A percentile compares a stretch with the other conserved stretches of the same genome.
These are phyloP conservation scores for Smittium culicis DNA, from an alignment of 371 early-diverging fungal genomes.

Conservation along the genomic window DNA sequence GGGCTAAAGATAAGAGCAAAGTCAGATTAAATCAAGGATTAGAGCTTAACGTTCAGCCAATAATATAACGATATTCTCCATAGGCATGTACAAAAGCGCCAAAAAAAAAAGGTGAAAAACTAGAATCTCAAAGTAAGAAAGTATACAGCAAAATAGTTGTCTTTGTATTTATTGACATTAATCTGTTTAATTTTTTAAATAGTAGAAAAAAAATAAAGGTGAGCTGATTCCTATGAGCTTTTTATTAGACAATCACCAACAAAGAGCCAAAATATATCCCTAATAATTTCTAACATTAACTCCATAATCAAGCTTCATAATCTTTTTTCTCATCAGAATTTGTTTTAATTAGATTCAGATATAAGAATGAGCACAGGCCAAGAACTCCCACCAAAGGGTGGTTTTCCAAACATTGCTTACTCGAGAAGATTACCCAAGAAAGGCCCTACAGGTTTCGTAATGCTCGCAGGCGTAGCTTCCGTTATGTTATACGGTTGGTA, in stretches of 20 bases:
- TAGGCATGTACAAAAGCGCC: no score
- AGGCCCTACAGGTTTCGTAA: conserved; percentile 61
- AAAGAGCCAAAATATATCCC: no score
- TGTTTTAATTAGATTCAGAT: neutral
- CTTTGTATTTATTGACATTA: no score
- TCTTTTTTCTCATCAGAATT: neutral
- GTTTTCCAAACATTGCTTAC: conserved; percentile 56
- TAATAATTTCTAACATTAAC: no score
- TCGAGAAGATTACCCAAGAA: conserved; percentile 75
- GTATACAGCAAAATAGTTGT: no score
- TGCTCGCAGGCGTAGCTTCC: conserved; percentile 36
- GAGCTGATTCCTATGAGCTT: neutral
- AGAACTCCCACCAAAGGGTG: conserved; percentile 61
- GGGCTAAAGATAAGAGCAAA: no score
- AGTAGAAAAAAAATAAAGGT: neutral
- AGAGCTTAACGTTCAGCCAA: no score
- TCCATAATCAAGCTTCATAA: neutral
- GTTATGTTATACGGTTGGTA: conserved; percentile 53
- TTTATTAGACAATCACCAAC: no score
- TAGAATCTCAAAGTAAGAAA: no score
- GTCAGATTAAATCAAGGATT: no score
- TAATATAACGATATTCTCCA: no score
- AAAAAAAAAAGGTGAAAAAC: no score
- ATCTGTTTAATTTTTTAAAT: neutral
- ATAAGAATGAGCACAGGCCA: conserved; percentile 28